Evolutionary conservation across 306 rosid genomes (phyloP), one percentile per base, ranked within the genome.

Genomic region (Lablab purpureus): DNA sequence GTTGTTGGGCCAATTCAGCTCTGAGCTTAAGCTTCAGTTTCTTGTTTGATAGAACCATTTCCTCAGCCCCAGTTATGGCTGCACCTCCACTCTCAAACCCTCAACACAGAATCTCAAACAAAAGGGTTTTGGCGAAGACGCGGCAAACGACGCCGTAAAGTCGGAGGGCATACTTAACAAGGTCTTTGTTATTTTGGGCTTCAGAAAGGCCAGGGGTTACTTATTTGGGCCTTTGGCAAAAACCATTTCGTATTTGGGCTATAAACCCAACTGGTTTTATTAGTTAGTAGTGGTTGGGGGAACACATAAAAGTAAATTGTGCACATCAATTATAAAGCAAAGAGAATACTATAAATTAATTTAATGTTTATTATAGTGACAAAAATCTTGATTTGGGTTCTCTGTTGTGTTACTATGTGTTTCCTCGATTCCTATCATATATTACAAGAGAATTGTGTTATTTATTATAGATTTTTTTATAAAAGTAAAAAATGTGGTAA

Each of bases 11-110:
- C 30, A 87, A 64, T 43, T 81, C 87, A 7, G 87, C 87, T 81
- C 96, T 85, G 21, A 92, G 88, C 85, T 83, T 90, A 67, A 82
- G 88, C 81, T 92, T 95, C 67, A 91, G 95, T 88, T 87, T 92
- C 85, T 85, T 89, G 84, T 95, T 95, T 3, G 98, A 95, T n/a
- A 95, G 84, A 85, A 95, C 99, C 99, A 95, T 95, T 41, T 66
- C 41, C 9, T 0, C 17, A 30, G n/a, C n/a, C 41, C 64, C 32
- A 41, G 22, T 13, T 45, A 10, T 46, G 12, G n/a, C 49, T 45
- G n/a, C n/a, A 27, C 23, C 62, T 1, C 41, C 30, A 19, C 52
- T 50, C 50, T n/a, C 62, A 13, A 64, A 15, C 69, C 11, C 30
- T 56, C 21, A 4, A 1, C 69, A 3, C 2, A 43, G 49, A 43